Base-by-base conservation (phyloP, 371 early-diverging fungal species). In the Mucor circinelloides region DNA sequence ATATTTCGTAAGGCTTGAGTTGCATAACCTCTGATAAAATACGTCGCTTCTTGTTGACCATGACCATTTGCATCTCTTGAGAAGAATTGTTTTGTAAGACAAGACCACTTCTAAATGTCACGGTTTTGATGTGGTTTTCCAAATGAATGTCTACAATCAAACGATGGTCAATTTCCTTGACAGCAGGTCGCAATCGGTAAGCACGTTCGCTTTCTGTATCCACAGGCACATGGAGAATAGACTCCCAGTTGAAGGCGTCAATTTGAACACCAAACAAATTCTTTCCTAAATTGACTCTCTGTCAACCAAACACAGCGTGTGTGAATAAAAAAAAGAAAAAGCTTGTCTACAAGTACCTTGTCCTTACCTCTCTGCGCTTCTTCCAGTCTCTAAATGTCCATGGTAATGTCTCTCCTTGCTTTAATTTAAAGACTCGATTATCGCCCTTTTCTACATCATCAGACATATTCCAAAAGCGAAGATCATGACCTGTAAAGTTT, bases 321-420 rank as follows among this genome's bases (percentile, higher is more conserved):
- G 17, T 40, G 6, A 40, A 15, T 40, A 17, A 40, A 17, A 15
- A 40, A 9, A 34, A 9, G 34, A 10, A 34, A 34, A 9, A 1
- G 34, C 13, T n/a, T n/a, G n/a, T n/a, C n/a, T n/a, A n/a, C n/a
- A n/a, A n/a, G n/a, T 40, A 6, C 10, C 17, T 6, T n/a, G 15
- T n/a, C n/a, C 68, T 64, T 70, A 82, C 89, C 80, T 92, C 91
- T 59, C 93, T 83, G 66, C 90, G 86, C 15, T 82, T 83, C 36
- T 90, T 85, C 94, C 94, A 95, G 71, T 95, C 92, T 19, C 93
- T 89, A 54, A 95, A 95, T 0, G 87, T 86, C 94, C 93, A 95
- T 5, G 90, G 84, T 8, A 87, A 71, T 9, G 88, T 88, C 30
- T 83, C 75, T 15, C 88, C 85, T 61, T 91, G 81, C 21, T 74